A percentile compares a stretch with the other conserved stretches of the same genome.
These are phyloP conservation scores for Posidonia australis DNA, from an alignment of 106 monocot genomes.

Conservation along the genomic window DNA sequence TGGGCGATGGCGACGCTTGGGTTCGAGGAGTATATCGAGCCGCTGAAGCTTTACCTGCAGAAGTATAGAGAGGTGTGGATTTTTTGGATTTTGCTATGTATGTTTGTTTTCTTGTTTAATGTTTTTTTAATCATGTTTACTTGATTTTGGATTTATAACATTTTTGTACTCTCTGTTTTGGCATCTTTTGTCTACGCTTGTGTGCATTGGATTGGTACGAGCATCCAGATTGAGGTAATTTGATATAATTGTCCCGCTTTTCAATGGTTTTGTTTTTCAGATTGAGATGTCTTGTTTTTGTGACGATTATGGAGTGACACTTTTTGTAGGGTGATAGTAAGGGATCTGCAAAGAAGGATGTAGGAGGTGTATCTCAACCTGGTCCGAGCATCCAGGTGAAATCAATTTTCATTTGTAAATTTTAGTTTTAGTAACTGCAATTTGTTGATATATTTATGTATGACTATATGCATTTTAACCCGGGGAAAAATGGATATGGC, in stretches of 20 bases:
- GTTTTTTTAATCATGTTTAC: neutral
- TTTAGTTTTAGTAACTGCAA: neutral
- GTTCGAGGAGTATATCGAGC: conserved; percentile 32
- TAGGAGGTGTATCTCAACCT: conserved; percentile 6
- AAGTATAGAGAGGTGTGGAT: conserved; percentile 19
- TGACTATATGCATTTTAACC: neutral
- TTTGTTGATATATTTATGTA: neutral
- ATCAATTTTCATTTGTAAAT: conserved; percentile 9
- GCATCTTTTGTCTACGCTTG: neutral
- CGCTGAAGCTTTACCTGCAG: conserved; percentile 24
- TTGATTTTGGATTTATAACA: neutral
- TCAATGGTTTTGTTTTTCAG: neutral
- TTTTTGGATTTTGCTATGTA: neutral
- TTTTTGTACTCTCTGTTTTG: conserved; percentile 2
- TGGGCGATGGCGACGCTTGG: conserved; percentile 32
- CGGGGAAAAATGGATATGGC: conserved; percentile 9
- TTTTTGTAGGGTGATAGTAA: conserved; percentile 34
- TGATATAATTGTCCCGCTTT: neutral
- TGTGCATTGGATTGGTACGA: neutral
- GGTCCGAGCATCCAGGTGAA: neutral
- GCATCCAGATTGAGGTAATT: conserved; percentile 25
- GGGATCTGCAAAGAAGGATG: conserved; percentile 33
- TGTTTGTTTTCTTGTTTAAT: neutral
- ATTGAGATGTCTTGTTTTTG: neutral
- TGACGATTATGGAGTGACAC: neutral